Base-by-base conservation (phyloP, 495 filamentous ascomycete species). In the Ramalina peruviana region DNA sequence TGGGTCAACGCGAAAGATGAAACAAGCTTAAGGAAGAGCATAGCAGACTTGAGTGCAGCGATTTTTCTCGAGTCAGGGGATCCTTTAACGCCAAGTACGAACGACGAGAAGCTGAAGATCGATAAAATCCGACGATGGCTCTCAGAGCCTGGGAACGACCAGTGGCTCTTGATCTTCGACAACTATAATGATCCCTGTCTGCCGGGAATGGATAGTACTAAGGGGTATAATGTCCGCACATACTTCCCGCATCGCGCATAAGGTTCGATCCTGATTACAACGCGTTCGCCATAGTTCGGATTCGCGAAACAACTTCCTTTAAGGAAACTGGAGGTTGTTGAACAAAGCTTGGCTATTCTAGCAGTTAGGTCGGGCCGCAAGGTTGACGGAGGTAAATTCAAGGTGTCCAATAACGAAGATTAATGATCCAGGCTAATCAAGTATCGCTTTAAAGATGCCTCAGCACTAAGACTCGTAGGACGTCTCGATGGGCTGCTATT, bases 191-290 rank as follows among this genome's bases (percentile, higher is more conserved):
- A 56, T 19, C 59, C 57, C 16, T 46, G 61, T 37, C n/a, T 58
- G 13, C 26, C 56, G 16, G 52, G 58, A 13, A 55, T 45, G 15
- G 38, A 40, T 6, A 49, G 59, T 42, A 44, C 48, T 13, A 26
- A 27, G 11, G 58, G 53, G 43, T 57, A 62, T 36, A 56, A 72
- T 48, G 64, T 72, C 44, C 44, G 50, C 16, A 51, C 43, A 20
- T 70, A 62, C 50, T 52, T 71, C 20, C 60, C 67, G 6, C 50
- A 62, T 6, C 39, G 52, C 12, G 39, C 62, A 43, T 66, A 68
- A 43, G 68, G 65, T 5, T 61, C 62, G 9, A 52, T 72, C 27
- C 51, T 72, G 16, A 58, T 71, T 25, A 71, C 69, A 45, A 72
- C 69, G 4, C 62, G 66, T 39, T 66, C 60, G 38, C 58, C 61